These are phyloP conservation scores for Hypoxylon sp. DNA, from an alignment of 2,329 filamentous ascomycete species.

Conservation along the genomic window DNA sequence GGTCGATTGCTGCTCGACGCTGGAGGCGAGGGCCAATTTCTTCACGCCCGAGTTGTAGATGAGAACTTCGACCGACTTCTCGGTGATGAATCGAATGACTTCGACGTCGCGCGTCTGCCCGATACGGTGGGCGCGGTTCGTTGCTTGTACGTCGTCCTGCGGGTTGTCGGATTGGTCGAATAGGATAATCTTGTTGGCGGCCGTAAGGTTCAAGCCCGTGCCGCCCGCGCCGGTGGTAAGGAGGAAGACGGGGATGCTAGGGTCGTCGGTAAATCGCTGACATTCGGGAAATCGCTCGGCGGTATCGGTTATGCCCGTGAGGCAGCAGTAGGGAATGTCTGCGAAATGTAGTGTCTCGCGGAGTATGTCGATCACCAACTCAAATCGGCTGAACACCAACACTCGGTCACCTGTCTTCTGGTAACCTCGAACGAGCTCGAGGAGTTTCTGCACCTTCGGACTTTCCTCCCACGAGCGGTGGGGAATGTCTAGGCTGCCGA, in stretches of 20 bases:
- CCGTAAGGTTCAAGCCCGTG: slow-evolving; percentile 95
- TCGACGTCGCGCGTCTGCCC: slow-evolving; percentile 93
- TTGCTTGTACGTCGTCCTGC: slow-evolving; percentile 97
- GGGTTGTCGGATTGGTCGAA: slow-evolving; percentile 98
- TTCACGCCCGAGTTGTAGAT: slow-evolving; percentile 92
- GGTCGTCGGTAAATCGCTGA: slow-evolving; percentile 83
- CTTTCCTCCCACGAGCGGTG: slow-evolving; percentile 68
- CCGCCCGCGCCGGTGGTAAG: slow-evolving; percentile 94
- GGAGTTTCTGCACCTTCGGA: slow-evolving; percentile 87
- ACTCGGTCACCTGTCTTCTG: slow-evolving; percentile 85
- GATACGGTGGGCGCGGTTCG: slow-evolving; percentile 95
- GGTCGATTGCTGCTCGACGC: slow-evolving; percentile 68
- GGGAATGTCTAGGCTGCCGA: slow-evolving; percentile 65
- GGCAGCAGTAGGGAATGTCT: slow-evolving; percentile 80
- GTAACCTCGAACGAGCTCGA: slow-evolving; percentile 79
- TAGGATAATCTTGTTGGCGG: slow-evolving; percentile 96
- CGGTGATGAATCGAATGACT: slow-evolving; percentile 85
- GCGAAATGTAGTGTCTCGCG: slow-evolving; percentile 82
- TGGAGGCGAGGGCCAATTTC: slow-evolving; percentile 84
- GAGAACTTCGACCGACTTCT: slow-evolving; percentile 88
- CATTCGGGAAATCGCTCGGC: slow-evolving; percentile 87
- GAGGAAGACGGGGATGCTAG: slow-evolving; percentile 87
- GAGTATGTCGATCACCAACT: slow-evolving; percentile 89
- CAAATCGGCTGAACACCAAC: slow-evolving; percentile 94
- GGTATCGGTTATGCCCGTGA: slow-evolving; percentile 87